Evolutionary conservation across 2,329 filamentous ascomycete genomes (phyloP), one percentile per base, ranked within the genome.

Genomic region (Penicillium glabrum): DNA sequence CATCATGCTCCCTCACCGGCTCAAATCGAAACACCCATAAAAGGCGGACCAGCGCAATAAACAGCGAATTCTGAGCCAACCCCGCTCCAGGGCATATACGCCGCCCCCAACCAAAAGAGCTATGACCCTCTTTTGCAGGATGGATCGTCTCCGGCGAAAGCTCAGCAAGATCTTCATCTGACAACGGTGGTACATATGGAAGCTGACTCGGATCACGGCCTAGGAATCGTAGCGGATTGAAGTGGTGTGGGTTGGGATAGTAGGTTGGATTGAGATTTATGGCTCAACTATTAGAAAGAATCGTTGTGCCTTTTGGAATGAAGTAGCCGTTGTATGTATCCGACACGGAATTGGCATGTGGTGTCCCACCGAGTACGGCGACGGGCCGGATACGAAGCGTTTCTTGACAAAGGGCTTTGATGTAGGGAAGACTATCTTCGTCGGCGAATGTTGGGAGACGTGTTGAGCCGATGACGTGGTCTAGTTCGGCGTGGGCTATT

Each of bases 1-100:
- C 68, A 53, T 63, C 51, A 19, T 16, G n/a, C 24, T 63, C 61
- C 23, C 26, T 47, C 1, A 29, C 46, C 3, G 61, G 61, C 45
- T 49, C 46, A 37, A 64, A 56, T 14, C 54, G 47, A 44, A 54
- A 62, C 11, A 60, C 53, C 62, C 61, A 64, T 9, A 65, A 47
- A 16, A 65, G 55, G 24, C 59, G 61, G 8, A 59, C 59, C 23
- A 65, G 24, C 8, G 61, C 59, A 49, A 80, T 73, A 3, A 72
- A 70, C 0, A 84, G 73, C 0, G 79, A 83, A 0, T 82, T 78
- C 24, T 79, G 75, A 0, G 80, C 81, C 1, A 85, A 74, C 41
- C 84, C 81, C 56, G 81, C 75, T 0, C 82, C 81, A 1, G 76
- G 74, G 58, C 81, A 83, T 29, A 79, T 74, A 7, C 81, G 72